Base-by-base conservation (phyloP, 2,329 filamentous ascomycete species). In the Claviceps purpurea region DNA sequence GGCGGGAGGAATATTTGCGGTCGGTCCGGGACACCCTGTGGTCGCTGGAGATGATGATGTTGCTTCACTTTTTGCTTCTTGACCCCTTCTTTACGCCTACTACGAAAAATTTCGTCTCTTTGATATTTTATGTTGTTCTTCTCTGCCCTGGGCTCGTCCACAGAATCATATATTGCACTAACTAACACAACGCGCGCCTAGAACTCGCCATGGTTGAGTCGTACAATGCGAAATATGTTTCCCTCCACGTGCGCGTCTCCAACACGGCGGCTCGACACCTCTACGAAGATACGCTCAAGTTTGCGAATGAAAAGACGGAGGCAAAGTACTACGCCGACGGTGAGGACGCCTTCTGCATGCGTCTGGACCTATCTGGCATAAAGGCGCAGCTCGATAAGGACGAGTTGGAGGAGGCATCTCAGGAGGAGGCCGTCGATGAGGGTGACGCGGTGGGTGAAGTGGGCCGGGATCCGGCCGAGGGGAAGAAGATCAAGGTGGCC, bases 141-240 rank as follows among this genome's bases (percentile, higher is more conserved):
- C 22, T 26, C 26, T 30, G 8, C 26, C 26, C 26, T 11, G 30
- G 30, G 30, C 30, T 34, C 0, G 10, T 34, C 30, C 30, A 37
- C 18, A 20, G 2, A 6, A 37, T 14, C 2, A 1, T 14, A 2
- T 20, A 30, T 22, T 22, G 20, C 20, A 22, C 22, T 22, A 22
- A 20, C 16, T 37, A 16, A 47, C 37, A 5, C 8, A 26, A 26
- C 57, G 2, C 34, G 55, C 58, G 20, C 42, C 20, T 3, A 91
- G 87, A 96, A 73, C 79, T 88, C 61, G 93, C 93, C 61, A 98
- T 98, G 93, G 89, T 90, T 54, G 93, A 98, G 70, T 90, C 87
- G 38, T 96, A 91, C 66, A 79, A 82, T 62, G 93, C 90, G 1
- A 80, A 86, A 65, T 97, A 96, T 73, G 91, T 98, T 64, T 94